Evolutionary conservation across 306 rosid species (phyloP).

Genomic region (Prunus dulcis): DNA sequence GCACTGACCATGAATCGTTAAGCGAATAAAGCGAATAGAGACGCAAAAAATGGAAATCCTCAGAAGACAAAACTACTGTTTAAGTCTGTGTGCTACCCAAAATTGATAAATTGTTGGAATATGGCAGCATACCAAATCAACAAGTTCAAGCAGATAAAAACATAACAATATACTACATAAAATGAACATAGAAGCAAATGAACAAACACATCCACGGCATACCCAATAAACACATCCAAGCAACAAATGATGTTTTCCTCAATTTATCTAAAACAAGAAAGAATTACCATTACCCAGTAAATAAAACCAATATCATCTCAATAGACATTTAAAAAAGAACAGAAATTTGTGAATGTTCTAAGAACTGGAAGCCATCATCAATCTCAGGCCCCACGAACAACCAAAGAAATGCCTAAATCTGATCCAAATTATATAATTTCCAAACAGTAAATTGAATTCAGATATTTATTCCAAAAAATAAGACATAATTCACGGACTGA

Average conservation of each 20-base stretch:
- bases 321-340: neutral
- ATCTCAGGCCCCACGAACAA: no score
- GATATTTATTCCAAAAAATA: neutral
- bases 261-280: neutral
- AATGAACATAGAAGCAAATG: neutral
- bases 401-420: neutral
- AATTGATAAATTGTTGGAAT: neutral
- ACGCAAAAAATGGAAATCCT: neutral
- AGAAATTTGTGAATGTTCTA: neutral
- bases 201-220: neutral
- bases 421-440: neutral
- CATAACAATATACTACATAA: neutral
- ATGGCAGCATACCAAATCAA: neutral
- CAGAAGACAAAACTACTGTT: neutral
- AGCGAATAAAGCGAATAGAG: neutral
- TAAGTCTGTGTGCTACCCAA: neutral
- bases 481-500: neutral
- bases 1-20: neutral
- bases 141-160: neutral
- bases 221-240: neutral
- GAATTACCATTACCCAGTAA: neutral
- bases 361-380: neutral
- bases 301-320: neutral
- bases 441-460: neutral
- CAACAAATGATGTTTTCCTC: neutral